Evolutionary conservation across 2,329 filamentous ascomycete species (phyloP).

Genomic region (Colletotrichum sansevieriae): DNA sequence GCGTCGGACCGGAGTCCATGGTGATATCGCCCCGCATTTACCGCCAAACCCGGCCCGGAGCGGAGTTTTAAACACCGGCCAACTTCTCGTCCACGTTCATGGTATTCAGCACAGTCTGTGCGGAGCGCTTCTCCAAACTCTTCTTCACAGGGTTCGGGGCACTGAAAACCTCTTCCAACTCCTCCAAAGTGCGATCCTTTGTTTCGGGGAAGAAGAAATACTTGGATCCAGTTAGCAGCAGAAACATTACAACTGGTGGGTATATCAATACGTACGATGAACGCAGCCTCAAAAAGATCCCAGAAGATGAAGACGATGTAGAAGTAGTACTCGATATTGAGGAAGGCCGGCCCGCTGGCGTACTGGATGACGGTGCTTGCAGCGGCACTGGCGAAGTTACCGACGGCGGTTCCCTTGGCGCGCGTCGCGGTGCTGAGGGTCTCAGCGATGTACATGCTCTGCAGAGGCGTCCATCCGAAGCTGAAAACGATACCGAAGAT

Average conservation of each 20-base stretch:
- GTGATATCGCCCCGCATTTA: conserved; percentile 19
- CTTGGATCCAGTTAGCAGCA: neutral
- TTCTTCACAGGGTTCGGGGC: conserved; percentile 60
- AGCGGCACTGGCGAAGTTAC: conserved; percentile 55
- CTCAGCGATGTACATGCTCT: conserved; percentile 64
- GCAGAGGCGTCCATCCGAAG: conserved; percentile 64
- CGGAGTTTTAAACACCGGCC: conserved; percentile 48
- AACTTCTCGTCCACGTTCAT: conserved; percentile 45
- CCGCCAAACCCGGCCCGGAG: conserved; percentile 19
- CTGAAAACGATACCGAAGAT: conserved; percentile 66
- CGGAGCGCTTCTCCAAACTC: conserved; percentile 55
- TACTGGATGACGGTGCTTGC: conserved; percentile 59
- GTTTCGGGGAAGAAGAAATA: conserved; percentile 66
- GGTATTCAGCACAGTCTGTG: conserved; percentile 55
- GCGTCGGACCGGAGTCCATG: conserved; percentile 4
- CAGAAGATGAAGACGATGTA: conserved; percentile 61
- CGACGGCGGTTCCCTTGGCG: conserved; percentile 59
- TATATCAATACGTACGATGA: conserved; percentile 47
- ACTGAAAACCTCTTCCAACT: conserved; percentile 64
- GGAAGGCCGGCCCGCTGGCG: conserved; percentile 57
- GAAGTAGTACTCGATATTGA: conserved; percentile 59
- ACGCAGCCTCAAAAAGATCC: conserved; percentile 56
- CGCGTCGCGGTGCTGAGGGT: conserved; percentile 59
- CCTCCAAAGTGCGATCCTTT: conserved; percentile 64
- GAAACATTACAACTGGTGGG: no score